Conservation (phyloP, 768 basidiomycete species). For the Russula dissimulans region DNA sequence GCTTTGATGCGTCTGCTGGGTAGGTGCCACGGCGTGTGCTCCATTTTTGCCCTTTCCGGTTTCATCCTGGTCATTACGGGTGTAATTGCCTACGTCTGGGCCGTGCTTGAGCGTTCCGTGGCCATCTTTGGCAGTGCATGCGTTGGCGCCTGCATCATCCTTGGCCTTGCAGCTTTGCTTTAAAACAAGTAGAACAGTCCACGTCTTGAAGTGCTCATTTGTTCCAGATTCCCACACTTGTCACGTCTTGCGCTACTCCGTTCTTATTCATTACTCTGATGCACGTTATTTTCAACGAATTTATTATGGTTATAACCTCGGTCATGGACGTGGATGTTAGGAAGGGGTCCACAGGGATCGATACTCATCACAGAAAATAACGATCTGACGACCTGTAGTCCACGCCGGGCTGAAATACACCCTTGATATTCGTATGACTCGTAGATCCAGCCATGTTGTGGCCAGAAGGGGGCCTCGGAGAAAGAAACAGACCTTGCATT, state of each 20-base stretch:
- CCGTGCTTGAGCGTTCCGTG: slow-evolving; percentile 4
- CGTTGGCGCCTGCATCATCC: slow-evolving; percentile 4
- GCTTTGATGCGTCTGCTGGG: slow-evolving; percentile 11
- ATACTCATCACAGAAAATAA: not conserved
- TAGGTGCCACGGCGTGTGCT: slow-evolving; percentile 12
- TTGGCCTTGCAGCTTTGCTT: slow-evolving; percentile 8
- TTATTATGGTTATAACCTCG: not conserved
- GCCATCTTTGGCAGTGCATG: slow-evolving; percentile 16
- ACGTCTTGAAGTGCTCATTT: not conserved
- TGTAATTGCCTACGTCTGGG: slow-evolving; percentile 11
- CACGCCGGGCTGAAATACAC: not conserved
- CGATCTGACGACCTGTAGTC: not conserved
- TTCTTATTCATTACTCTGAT: not conserved
- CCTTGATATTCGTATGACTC: not conserved
- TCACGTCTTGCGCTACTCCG: not conserved
- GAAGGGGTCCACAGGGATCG: not conserved
- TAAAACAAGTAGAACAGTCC: not conserved
- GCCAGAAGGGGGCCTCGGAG: too few relatives aligned
- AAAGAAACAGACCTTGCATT: too few relatives aligned
- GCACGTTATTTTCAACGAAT: not conserved
- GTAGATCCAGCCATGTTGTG: not conserved
- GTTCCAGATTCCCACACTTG: not conserved
- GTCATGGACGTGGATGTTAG: not conserved
- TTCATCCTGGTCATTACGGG: slow-evolving; percentile 14
- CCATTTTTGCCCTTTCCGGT: slow-evolving; percentile 9